Percentiles rank a stretch among this genome's conserved stretches.
These are phyloP conservation scores for Aspergillus asperescens DNA, from an alignment of 495 filamentous ascomycete genomes.

Conservation along the genomic window DNA sequence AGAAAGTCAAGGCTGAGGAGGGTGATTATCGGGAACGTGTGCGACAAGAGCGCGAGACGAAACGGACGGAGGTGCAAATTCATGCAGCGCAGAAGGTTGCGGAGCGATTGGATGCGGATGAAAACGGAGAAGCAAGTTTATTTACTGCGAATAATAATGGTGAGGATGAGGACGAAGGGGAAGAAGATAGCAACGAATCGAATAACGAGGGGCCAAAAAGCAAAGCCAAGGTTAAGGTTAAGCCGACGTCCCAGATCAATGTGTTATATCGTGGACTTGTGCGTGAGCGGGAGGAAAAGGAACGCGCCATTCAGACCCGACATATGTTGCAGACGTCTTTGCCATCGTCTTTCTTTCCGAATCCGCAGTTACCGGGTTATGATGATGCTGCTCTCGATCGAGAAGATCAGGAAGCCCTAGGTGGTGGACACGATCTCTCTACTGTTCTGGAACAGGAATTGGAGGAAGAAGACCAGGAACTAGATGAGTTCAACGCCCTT, in stretches of 20 bases:
- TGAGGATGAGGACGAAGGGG: conserved; percentile 8
- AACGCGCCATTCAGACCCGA: conserved; percentile 61
- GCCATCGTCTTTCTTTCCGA: conserved; percentile 40
- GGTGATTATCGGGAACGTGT: conserved; percentile 73
- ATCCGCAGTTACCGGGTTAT: conserved; percentile 47
- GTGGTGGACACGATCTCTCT: conserved; percentile 35
- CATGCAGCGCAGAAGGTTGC: conserved; percentile 75
- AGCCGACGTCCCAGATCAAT: conserved; percentile 58
- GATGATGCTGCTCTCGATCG: conserved; percentile 49
- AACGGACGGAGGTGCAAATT: conserved; percentile 59
- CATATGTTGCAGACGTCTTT: conserved; percentile 65
- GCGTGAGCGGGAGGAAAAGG: conserved; percentile 60
- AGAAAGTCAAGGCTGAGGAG: conserved; percentile 61
- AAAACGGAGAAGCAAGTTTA: conserved; percentile 14
- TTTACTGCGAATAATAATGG: conserved; percentile 9
- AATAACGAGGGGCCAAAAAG: conserved; percentile 16
- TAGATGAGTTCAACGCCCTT: conserved; percentile 77
- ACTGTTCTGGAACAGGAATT: conserved; percentile 57
- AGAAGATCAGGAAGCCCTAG: conserved; percentile 54
- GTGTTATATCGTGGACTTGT: conserved; percentile 76
- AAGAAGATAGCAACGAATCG: conserved; percentile 16
- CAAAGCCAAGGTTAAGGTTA: conserved; percentile 30
- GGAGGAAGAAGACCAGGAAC: conserved; percentile 76
- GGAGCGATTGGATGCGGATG: conserved; percentile 62
- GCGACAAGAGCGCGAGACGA: conserved; percentile 64